phyloP scores from a whole-genome alignment of 805 yeast species.

The Candida coquimbonensis region DNA sequence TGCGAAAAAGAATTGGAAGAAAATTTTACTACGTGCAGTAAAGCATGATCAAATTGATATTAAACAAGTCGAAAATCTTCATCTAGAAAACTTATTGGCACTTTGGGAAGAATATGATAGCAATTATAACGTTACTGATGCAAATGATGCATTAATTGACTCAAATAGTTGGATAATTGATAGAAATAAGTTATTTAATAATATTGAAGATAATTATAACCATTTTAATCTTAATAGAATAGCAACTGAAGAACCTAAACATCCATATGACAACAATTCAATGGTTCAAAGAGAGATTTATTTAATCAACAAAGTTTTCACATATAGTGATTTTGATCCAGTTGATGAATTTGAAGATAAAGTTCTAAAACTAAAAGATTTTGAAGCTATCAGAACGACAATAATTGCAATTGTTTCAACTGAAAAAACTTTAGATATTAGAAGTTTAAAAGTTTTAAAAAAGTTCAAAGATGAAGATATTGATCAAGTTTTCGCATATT shows the following conservation, averaged over 20 bases:
- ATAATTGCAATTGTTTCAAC: constrained; percentile 29
- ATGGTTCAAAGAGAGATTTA: constrained; percentile 65
- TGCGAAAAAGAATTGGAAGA: constrained; percentile 57
- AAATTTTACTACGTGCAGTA: constrained; percentile 51
- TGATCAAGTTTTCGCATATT: constrained; percentile 33
- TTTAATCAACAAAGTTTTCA: constrained; percentile 39
- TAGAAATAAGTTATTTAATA: constrained; percentile 25
- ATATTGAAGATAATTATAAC: constrained; percentile 40
- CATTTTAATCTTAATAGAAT: constrained; percentile 36
- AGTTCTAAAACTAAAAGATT: neutral
- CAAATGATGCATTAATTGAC: neutral
- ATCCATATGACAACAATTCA: constrained; percentile 49
- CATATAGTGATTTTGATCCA: constrained; percentile 16
- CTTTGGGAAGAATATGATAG: constrained; percentile 58
- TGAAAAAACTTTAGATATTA: constrained; percentile 21
- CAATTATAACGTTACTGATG: neutral
- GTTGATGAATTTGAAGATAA: neutral
- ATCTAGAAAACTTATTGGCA: constrained; percentile 45
- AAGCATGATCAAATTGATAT: constrained; percentile 44
- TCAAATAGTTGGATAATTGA: neutral
- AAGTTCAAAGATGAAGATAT: constrained; percentile 44
- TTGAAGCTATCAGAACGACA: constrained; percentile 25
- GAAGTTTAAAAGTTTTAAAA: constrained; percentile 26
- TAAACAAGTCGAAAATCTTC: constrained; percentile 43
- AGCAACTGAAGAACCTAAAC: constrained; percentile 19